Percentiles rank a stretch among this genome's conserved stretches.
These are phyloP conservation scores for Pulveroboletus frians DNA, from an alignment of 768 basidiomycete species.

Conservation along the genomic window DNA sequence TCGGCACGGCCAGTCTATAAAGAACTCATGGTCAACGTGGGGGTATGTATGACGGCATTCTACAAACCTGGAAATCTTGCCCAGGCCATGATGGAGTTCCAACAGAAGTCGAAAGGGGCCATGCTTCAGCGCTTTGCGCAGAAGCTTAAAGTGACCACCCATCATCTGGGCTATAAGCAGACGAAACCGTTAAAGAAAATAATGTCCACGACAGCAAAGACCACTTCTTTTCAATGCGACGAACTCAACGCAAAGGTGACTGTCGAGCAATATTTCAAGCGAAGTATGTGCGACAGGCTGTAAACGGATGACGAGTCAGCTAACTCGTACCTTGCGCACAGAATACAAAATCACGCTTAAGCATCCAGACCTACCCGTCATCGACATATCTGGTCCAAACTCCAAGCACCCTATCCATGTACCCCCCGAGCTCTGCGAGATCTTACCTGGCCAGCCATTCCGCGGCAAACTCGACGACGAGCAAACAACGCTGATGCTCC, in stretches of 20 bases:
- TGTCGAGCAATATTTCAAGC: slow-evolving; percentile 59
- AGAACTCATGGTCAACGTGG: slow-evolving; percentile 50
- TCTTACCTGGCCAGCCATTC: slow-evolving; percentile 55
- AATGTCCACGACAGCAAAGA: slow-evolving; percentile 36
- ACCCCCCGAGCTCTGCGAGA: slow-evolving; percentile 69
- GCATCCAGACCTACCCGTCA: slow-evolving; percentile 48
- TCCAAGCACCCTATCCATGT: slow-evolving; percentile 36
- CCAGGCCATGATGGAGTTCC: slow-evolving; percentile 49
- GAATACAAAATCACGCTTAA: slow-evolving; percentile 55
- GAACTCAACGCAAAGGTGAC: slow-evolving; percentile 51
- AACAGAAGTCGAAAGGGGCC: slow-evolving; percentile 34
- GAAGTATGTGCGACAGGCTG: slow-evolving; percentile 39
- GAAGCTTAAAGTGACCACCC: slow-evolving; percentile 53
- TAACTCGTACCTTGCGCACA: slow-evolving; percentile 23
- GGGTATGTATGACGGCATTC: slow-evolving; percentile 51
- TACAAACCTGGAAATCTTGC: slow-evolving; percentile 60
- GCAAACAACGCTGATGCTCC: slow-evolving; percentile 69
- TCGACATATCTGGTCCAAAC: slow-evolving; percentile 44
- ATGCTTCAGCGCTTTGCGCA: slow-evolving; percentile 46
- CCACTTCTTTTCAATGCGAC: slow-evolving; percentile 50
- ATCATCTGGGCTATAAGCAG: slow-evolving; percentile 48
- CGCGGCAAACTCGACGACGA: slow-evolving; percentile 54
- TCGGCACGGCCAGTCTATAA: slow-evolving; percentile 46
- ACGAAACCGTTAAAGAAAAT: slow-evolving; percentile 45
- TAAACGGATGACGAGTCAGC: neutral